Evolutionary conservation across 257 asterid genomes (phyloP).

Genomic region (Nicotiana obtusifolia): DNA sequence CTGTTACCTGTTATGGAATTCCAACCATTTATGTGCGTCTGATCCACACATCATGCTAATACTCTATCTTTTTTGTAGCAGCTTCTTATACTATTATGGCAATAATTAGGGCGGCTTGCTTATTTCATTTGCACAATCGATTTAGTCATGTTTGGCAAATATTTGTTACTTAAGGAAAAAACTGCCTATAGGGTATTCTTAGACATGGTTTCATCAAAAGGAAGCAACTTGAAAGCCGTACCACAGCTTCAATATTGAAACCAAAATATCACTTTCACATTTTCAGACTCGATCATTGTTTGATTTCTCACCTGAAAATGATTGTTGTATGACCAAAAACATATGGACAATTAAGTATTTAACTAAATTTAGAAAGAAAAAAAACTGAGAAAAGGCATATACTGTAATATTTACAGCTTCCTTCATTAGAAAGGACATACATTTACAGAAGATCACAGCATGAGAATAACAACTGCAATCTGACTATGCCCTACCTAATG

Average conservation of each 20-base stretch:
- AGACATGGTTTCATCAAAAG: too few relatives aligned
- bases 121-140: background rate
- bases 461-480: slow-evolving; percentile 20
- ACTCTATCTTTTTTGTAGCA: background rate
- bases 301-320: background rate
- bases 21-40: too few relatives aligned
- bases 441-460: slow-evolving; percentile 22
- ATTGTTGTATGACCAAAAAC: background rate
- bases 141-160: background rate
- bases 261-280: background rate
- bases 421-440: slow-evolving; percentile 12
- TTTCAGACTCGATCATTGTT: background rate
- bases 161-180: background rate
- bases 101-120: background rate
- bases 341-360: background rate
- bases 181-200: background rate
- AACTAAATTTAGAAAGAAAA: background rate
- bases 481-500: slow-evolving; percentile 17
- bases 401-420: slow-evolving; percentile 25
- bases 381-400: background rate
- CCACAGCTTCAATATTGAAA: background rate
- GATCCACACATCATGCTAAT: too few relatives aligned
- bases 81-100: background rate
- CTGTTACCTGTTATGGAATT: too few relatives aligned
- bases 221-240: too few relatives aligned